These are phyloP conservation scores for Trichophyton simii DNA, from an alignment of 2,329 filamentous ascomycete species.

Conservation along the genomic window DNA sequence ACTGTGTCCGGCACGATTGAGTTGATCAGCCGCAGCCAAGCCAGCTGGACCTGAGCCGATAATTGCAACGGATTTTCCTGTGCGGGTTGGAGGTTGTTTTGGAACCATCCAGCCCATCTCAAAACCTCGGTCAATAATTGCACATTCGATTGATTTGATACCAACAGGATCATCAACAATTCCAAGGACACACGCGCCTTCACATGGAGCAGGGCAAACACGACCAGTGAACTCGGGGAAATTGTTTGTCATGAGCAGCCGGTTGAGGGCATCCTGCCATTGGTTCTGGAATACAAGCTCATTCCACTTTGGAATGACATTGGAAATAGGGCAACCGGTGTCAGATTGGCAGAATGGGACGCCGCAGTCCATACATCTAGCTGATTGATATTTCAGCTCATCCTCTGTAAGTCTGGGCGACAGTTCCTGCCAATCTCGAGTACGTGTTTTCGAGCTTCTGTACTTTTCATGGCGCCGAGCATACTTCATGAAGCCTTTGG, in stretches of 20 bases:
- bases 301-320: constrained; percentile 97
- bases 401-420: constrained; percentile 80
- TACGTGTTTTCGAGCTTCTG: constrained; percentile 67
- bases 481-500: constrained; percentile 95
- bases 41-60: constrained; percentile 88
- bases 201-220: constrained; percentile 91
- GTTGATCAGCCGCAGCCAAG: constrained; percentile 79
- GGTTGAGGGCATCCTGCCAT: constrained; percentile 85
- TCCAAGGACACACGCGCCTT: constrained; percentile 87
- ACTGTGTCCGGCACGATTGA: constrained; percentile 79
- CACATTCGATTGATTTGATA: constrained; percentile 97
- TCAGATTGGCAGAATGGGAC: constrained; percentile 97
- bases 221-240: constrained; percentile 97
- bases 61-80: constrained; percentile 76
- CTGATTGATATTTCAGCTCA: constrained; percentile 90
- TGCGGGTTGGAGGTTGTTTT: constrained; percentile 61
- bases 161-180: constrained; percentile 96
- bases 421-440: constrained; percentile 87
- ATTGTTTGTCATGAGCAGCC: constrained; percentile 92
- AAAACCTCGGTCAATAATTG: constrained; percentile 93
- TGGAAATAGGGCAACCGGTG: constrained; percentile 86
- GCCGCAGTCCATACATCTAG: constrained; percentile 97
- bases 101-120: constrained; percentile 98
- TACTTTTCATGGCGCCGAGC: constrained; percentile 88
- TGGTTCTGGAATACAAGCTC: constrained; percentile 63